Base-by-base conservation (phyloP, 805 yeast genomes). In the Barnettozyma vustinii region DNA sequence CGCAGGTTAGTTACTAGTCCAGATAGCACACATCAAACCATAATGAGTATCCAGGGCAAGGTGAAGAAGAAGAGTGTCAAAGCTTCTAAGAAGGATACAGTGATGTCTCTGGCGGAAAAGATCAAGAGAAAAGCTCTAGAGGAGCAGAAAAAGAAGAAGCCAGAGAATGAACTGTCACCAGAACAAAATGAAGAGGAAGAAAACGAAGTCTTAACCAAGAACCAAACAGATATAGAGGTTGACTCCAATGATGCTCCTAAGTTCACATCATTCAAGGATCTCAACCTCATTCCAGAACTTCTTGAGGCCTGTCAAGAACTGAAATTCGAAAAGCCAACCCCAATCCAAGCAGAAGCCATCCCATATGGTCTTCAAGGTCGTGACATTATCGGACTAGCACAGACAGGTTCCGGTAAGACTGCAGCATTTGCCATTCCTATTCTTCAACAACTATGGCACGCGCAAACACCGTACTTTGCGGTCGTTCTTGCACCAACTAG, bases 351-450 rank as follows among this genome's bases (percentile, higher is more conserved):
- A 8, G 89, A 88, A 66, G 79, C 97, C 12, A 86, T 92, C 53
- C 98, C 98, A 1, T 85, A 86, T 56, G 97, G 96, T 3, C 69
- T 94, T 18, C 80, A 84, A 56, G 97, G 97, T 4, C 81, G 89
- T 55, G 99, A 92, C 69, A 84, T 92, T 42, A 90, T 92, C 61
- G 99, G 99, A 13, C 76, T 92, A 53, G 99, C 99, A 0, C 97
- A 92, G 62, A 92, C 99, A 0, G 99, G 99, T 41, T 88, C 97
- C 4, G 99, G 99, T 55, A 92, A 92, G 67, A 94, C 99, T 0
- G 99, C 98, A 0, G 99, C 99, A 0, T 94, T 94, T 74, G 97
- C 98, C 9, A 81, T 94, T 45, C 99, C 99, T 1, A 88, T 94
- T 41, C 74, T 94, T 30, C 97, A 94, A 65, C 83, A 88, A 1